These are phyloP conservation scores for Neoboletus magnificus DNA, from an alignment of 768 basidiomycete species.

Conservation along the genomic window DNA sequence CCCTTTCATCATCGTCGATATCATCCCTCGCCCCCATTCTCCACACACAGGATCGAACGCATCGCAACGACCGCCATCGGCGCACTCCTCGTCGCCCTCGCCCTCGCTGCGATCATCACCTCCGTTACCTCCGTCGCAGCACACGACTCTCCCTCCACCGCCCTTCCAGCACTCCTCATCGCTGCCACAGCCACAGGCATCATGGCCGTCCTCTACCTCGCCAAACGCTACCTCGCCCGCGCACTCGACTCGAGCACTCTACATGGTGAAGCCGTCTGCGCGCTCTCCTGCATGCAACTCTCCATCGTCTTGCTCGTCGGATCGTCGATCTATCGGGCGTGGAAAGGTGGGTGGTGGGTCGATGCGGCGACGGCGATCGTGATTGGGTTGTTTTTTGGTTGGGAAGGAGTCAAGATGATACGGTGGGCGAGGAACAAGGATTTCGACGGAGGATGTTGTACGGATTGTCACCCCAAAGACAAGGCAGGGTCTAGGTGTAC, in stretches of 20 bases:
- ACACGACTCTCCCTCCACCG: slow-evolving; percentile 36
- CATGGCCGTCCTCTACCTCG: slow-evolving; percentile 42
- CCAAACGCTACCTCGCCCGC: slow-evolving; percentile 41
- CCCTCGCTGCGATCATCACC: slow-evolving; percentile 35
- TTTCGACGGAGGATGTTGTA: slow-evolving; percentile 39
- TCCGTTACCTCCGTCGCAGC: slow-evolving; percentile 34
- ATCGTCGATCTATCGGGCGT: slow-evolving; percentile 35
- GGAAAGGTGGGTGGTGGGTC: slow-evolving; percentile 47
- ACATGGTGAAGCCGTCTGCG: slow-evolving; percentile 42
- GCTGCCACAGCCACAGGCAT: slow-evolving; percentile 38
- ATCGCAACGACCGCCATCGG: slow-evolving; percentile 36
- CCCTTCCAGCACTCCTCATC: slow-evolving; percentile 41
- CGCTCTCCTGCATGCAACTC: slow-evolving; percentile 42
- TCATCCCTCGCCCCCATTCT: not conserved
- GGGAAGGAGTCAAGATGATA: slow-evolving; percentile 32
- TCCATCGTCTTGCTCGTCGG: slow-evolving; percentile 43
- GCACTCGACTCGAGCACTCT: slow-evolving; percentile 43
- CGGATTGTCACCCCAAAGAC: not conserved
- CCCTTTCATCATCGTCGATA: too few relatives aligned
- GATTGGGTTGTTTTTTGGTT: slow-evolving; percentile 6
- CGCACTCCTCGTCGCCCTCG: slow-evolving; percentile 34
- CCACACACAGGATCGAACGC: slow-evolving; percentile 33
- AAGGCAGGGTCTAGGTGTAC: not conserved
- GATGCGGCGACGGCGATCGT: slow-evolving; percentile 4
- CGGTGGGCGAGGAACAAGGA: slow-evolving; percentile 8